Evolutionary conservation across 1,139 yeast species (phyloP).

Genomic region (Diutina sp.): DNA sequence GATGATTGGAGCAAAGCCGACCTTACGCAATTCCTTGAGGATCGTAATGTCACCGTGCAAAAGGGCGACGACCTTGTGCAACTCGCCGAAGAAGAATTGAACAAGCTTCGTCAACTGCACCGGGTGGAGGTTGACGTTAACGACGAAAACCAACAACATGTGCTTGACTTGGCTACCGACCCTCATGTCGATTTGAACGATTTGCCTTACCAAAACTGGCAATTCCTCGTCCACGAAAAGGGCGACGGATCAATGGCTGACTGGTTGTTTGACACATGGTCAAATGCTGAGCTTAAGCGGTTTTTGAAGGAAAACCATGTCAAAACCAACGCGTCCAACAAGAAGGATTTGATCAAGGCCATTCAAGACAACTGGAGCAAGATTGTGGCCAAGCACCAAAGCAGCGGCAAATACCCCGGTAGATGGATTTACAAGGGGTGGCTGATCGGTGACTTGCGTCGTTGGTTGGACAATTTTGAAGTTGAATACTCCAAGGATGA

Average conservation of each 20-base stretch:
- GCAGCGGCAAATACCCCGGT: slow-evolving; percentile 37
- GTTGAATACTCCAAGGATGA: slow-evolving; percentile 24
- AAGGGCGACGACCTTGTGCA: slow-evolving; percentile 18
- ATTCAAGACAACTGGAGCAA: slow-evolving; percentile 26
- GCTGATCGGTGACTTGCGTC: slow-evolving; percentile 27
- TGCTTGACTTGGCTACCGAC: slow-evolving; percentile 10
- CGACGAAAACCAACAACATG: slow-evolving; percentile 9
- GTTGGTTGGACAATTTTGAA: slow-evolving; percentile 35
- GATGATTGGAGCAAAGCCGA: slow-evolving; percentile 9
- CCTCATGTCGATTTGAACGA: slow-evolving; percentile 7
- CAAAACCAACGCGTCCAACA: slow-evolving; percentile 13
- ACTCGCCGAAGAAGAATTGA: slow-evolving; percentile 20
- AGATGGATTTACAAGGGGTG: slow-evolving; percentile 36
- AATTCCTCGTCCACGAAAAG: slow-evolving; percentile 4
- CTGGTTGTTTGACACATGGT: slow-evolving; percentile 44
- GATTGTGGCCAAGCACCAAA: slow-evolving; percentile 18
- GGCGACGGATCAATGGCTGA: slow-evolving; percentile 7
- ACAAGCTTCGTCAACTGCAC: slow-evolving; percentile 9
- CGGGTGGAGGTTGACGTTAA: slow-evolving; percentile 6
- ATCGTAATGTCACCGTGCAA: slow-evolving; percentile 18
- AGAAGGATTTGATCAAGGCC: slow-evolving; percentile 20
- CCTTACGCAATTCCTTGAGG: slow-evolving; percentile 18
- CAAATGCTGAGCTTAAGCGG: slow-evolving; percentile 17
- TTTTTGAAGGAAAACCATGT: slow-evolving; percentile 23
- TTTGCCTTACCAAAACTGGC: slow-evolving; percentile 10